Percentiles rank a stretch among this genome's conserved stretches.
These are phyloP conservation scores for Mycena rosella DNA, from an alignment of 768 basidiomycete genomes.

Conservation along the genomic window DNA sequence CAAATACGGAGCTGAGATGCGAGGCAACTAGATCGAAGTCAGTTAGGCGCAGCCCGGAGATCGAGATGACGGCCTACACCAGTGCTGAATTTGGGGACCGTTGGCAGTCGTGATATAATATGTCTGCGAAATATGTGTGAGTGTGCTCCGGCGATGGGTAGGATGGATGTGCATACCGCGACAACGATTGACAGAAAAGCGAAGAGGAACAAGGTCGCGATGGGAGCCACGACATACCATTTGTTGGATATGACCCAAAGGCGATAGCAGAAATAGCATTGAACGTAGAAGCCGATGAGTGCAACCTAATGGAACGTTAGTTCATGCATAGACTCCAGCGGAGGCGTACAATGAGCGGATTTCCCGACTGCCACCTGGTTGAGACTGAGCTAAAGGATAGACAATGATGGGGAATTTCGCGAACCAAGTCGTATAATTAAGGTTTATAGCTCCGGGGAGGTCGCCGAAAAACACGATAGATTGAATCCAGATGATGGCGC, in stretches of 20 bases:
- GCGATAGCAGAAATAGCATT: conserved; percentile 48
- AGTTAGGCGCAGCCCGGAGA: background rate
- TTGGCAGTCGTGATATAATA: conserved; percentile 42
- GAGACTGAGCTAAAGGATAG: no score
- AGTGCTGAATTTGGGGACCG: conserved; percentile 37
- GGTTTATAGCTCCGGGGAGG: conserved; percentile 43
- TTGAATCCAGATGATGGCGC: conserved; percentile 48
- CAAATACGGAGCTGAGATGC: conserved; percentile 44
- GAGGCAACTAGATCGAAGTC: conserved; percentile 41
- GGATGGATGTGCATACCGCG: conserved; percentile 39
- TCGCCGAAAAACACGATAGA: conserved; percentile 45
- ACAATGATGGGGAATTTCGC: no score
- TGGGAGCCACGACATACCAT: conserved; percentile 40
- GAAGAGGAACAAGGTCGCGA: conserved; percentile 42
- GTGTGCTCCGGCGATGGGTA: no score
- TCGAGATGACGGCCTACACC: conserved; percentile 42
- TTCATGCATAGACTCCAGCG: background rate
- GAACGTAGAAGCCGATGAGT: conserved; percentile 48
- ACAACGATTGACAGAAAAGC: conserved; percentile 44
- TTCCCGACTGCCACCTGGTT: conserved; percentile 50
- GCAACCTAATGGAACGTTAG: conserved; percentile 41
- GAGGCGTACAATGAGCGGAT: conserved; percentile 43
- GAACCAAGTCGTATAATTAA: conserved; percentile 50
- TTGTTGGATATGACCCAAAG: conserved; percentile 46
- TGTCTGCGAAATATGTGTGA: conserved; percentile 33